Conservation (phyloP, 345 rosid species). For the Psidium guajava region DNA sequence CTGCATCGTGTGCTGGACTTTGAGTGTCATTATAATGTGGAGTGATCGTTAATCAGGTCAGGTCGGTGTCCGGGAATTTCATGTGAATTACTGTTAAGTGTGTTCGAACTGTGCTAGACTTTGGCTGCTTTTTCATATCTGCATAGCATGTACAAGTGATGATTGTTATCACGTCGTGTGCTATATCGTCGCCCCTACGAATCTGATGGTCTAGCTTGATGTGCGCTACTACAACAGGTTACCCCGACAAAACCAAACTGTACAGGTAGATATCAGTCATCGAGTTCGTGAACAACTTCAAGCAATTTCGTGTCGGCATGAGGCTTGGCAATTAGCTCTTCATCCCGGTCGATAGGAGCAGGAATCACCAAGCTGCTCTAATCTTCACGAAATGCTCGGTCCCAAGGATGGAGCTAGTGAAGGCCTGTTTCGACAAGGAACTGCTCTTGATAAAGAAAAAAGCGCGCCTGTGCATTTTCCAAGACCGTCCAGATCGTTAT, state of each 20-base stretch:
- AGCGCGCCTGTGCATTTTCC: constrained; percentile 49
- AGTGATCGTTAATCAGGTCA: background rate
- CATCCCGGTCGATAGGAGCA: constrained; percentile 37
- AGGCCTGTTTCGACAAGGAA: constrained; percentile 69
- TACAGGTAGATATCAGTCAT: constrained; percentile 50
- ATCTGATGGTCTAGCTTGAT: background rate
- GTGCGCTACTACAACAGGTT: constrained; percentile 26
- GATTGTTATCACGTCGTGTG: background rate
- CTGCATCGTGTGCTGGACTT: background rate
- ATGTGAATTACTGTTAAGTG: background rate
- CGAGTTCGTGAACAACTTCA: constrained; percentile 46
- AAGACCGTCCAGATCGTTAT: constrained; percentile 57
- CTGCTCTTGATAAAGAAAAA: constrained; percentile 54
- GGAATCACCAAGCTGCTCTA: constrained; percentile 54
- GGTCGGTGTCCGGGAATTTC: background rate
- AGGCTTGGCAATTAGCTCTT: constrained; percentile 42
- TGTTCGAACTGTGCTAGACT: background rate
- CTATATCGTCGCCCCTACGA: background rate
- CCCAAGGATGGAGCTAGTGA: constrained; percentile 51
- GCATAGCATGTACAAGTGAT: background rate
- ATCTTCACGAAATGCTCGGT: constrained; percentile 43
- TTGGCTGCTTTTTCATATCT: background rate
- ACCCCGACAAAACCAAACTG: constrained; percentile 47
- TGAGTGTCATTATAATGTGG: background rate
- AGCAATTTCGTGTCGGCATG: constrained; percentile 31